Evolutionary conservation across 2,329 filamentous ascomycete genomes (phyloP), one percentile per base, ranked within the genome.

Genomic region (Cladosporium velox): DNA sequence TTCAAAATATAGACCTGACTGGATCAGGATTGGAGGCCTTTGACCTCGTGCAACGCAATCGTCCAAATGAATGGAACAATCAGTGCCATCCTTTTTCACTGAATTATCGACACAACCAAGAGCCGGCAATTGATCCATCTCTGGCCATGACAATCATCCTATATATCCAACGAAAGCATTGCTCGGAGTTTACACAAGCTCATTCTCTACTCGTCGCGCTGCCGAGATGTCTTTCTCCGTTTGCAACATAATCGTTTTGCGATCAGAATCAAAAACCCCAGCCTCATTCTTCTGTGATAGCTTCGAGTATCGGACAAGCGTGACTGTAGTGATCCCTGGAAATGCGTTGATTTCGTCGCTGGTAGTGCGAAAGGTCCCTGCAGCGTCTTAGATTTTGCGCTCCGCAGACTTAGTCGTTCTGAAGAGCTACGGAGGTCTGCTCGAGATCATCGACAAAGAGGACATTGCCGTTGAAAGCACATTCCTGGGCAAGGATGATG

Each of bases 1-100:
- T n/a, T n/a, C 7, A 5, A 57, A 55, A 26, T 58, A 65, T 51
- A 51, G 30, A 59, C 63, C 57, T 65, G 63, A 59, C 63, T 51
- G 63, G 63, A 65, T 65, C 52, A 57, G 49, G 61, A 55, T 47
- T 60, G 58, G 14, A 55, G 52, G 28, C 24, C 28, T 21, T 34
- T 12, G 28, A 18, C 52, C 52, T 55, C 30, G 4, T 38, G 30
- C 7, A 38, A 58, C 10, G 34, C 55, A 34, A 55, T 55, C 28
- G 28, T 24, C 24, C 4, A n/a, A 24, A 32, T 34, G 28, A 24
- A 24, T 24, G 24, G 24, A 24, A 24, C 24, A 24, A 24, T 24
- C 24, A 24, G 24, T 24, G 24, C 24, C 24, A 24, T 24, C 24
- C 24, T 24, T 24, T 24, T 24, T 24, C 24, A 24, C 41, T 47